Conservation (phyloP, 2,329 filamentous ascomycete genomes). For the Sarocladium strictum region DNA sequence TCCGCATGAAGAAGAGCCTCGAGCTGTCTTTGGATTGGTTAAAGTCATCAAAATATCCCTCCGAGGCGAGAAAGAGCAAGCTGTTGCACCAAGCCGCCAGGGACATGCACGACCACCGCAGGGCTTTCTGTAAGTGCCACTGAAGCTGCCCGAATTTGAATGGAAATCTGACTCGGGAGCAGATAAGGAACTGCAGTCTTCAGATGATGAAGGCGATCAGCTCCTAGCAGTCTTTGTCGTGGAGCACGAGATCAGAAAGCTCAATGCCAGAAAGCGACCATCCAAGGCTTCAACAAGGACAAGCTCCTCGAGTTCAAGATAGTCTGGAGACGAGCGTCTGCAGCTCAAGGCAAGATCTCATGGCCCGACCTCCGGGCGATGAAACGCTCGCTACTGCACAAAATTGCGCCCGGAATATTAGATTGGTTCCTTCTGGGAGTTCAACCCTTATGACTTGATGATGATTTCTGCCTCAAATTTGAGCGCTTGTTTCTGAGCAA, state of each 20-base stretch:
- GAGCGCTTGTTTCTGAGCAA: slow-evolving; percentile 26
- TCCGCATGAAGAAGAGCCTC: slow-evolving; percentile 33
- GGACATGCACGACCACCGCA: slow-evolving; percentile 27
- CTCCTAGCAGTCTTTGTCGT: slow-evolving; percentile 29
- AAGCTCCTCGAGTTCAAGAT: background rate
- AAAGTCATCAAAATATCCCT: slow-evolving; percentile 21
- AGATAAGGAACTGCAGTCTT: slow-evolving; percentile 27
- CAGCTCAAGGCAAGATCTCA: no score
- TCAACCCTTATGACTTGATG: slow-evolving; percentile 13
- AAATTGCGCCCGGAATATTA: no score
- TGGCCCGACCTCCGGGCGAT: no score
- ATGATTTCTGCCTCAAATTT: slow-evolving; percentile 17
- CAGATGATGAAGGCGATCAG: slow-evolving; percentile 24
- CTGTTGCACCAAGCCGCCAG: slow-evolving; percentile 22
- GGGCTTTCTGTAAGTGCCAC: slow-evolving; percentile 27
- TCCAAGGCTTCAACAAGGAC: slow-evolving; percentile 15
- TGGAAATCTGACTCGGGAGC: slow-evolving; percentile 14
- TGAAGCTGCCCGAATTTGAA: background rate
- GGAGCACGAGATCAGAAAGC: slow-evolving; percentile 33
- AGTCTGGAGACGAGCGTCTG: background rate
- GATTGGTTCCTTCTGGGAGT: no score
- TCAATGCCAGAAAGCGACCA: slow-evolving; percentile 27
- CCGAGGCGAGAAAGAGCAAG: slow-evolving; percentile 20
- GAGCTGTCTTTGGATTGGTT: slow-evolving; percentile 33
- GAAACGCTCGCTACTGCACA: no score